Conservation (phyloP, 768 basidiomycete species). For the Mycena floridula region DNA sequence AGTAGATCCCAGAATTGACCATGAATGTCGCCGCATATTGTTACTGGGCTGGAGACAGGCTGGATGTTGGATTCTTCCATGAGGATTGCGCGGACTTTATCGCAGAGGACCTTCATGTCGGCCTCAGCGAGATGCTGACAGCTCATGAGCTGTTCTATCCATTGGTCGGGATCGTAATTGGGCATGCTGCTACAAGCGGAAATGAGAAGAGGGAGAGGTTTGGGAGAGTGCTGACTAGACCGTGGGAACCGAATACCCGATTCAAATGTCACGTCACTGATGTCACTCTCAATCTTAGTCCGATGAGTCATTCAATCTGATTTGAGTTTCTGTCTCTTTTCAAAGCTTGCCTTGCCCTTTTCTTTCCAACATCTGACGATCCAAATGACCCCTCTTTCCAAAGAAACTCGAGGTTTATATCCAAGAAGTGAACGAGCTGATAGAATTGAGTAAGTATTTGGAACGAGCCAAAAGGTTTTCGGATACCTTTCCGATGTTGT, state of each 20-base stretch:
- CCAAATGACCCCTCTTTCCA: background rate
- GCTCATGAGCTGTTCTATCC: constrained; percentile 82
- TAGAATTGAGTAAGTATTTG: background rate
- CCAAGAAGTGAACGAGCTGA: background rate
- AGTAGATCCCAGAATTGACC: constrained; percentile 97
- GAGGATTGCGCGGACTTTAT: constrained; percentile 80
- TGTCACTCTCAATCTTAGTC: too few species aligned
- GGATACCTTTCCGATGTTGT: background rate
- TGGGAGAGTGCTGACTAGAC: too few species aligned
- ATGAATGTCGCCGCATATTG: constrained; percentile 94
- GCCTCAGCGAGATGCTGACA: constrained; percentile 87
- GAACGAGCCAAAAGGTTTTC: background rate
- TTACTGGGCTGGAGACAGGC: constrained; percentile 91
- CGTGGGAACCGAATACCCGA: too few species aligned
- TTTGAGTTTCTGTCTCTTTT: background rate
- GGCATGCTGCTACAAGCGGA: too few species aligned
- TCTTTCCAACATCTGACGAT: background rate
- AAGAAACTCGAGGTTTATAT: background rate
- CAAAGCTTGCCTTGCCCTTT: background rate
- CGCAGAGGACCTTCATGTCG: constrained; percentile 92
- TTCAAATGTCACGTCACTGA: too few species aligned
- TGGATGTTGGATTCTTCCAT: constrained; percentile 98
- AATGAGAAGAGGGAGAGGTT: too few species aligned
- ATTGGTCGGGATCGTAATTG: constrained; percentile 50
- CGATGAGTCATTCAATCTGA: too few species aligned